Base-by-base conservation (phyloP, 805 yeast species). In the Kregervanrija pseudodelftensis region DNA sequence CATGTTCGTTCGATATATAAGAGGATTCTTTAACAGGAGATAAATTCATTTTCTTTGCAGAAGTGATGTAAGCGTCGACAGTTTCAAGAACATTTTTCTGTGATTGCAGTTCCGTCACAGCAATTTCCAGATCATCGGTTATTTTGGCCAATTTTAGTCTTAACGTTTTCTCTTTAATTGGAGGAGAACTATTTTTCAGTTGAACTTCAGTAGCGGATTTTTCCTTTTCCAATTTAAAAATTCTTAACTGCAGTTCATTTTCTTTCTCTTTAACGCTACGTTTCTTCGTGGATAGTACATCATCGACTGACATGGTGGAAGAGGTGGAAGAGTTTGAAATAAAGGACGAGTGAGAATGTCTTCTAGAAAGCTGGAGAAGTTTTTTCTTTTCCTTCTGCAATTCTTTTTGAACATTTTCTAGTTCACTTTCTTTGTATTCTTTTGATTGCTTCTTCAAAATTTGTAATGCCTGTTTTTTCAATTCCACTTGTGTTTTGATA, bases 51-150 rank as follows among this genome's bases (percentile, higher is more conserved):
- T 33, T 37, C 39, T 44, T 39, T 1, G 52, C 45, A 12, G 49
- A 42, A 2, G 37, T 34, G 11, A 52, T 43, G 43, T 52, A 51
- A 7, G 48, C 47, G n/a, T 41, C 30, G 11, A 52, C 49, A 5
- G 51, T 53, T 16, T n/a, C 22, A 4, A 51, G 34, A 2, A 53
- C 53, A 37, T 47, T 49, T 16, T 37, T 37, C 37, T 52, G 50
- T 1, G 47, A 47, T 22, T 16, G 17, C 30, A 50, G 16, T 33
- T 47, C 54, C 35, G 45, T 39, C 13, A 36, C 34, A 12, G 49
- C 44, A 8, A 46, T 34, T 15, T 52, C 54, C 28, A 51, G 36
- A 12, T 45, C 44, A 14, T 42, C 46, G 11, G 44, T 40, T 30
- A 45, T 36, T 1, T 42, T 36, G 2, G 36, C 35, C 28, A 44